Conservation (phyloP, 768 basidiomycete genomes). For the Dioszegia hungarica region DNA sequence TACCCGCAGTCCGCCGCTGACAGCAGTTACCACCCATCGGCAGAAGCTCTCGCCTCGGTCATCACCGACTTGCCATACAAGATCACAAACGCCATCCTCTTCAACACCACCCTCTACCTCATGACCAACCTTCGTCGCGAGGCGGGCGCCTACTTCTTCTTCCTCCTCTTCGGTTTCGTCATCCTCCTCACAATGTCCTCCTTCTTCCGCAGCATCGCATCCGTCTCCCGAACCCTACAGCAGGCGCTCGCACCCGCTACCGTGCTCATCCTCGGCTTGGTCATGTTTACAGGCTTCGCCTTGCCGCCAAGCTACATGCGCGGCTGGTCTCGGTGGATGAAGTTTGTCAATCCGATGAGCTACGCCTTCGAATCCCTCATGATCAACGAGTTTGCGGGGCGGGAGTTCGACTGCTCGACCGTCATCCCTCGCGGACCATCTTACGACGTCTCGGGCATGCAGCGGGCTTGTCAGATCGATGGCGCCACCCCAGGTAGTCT, state of each 20-base stretch:
- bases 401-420: conserved; percentile 54
- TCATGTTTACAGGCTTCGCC: conserved; percentile 62
- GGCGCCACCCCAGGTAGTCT: no score
- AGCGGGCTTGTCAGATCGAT: conserved; percentile 43
- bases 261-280: conserved; percentile 63
- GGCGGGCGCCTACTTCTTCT: conserved; percentile 57
- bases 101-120: conserved; percentile 53
- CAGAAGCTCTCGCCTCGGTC: conserved; percentile 47
- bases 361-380: conserved; percentile 74
- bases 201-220: conserved; percentile 57
- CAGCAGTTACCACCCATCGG: conserved; percentile 55
- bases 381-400: conserved; percentile 79
- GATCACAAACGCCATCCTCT: conserved; percentile 35
- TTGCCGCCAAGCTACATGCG: conserved; percentile 48
- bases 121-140: conserved; percentile 52
- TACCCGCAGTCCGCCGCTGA: no score
- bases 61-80: conserved; percentile 47
- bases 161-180: conserved; percentile 57
- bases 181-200: conserved; percentile 55
- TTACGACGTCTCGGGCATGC: conserved; percentile 39
- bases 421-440: conserved; percentile 44
- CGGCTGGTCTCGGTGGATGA: conserved; percentile 53
- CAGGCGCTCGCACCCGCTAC: conserved; percentile 58
- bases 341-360: conserved; percentile 67
- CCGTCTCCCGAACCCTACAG: conserved; percentile 63